Base-by-base conservation (phyloP, 2,329 filamentous ascomycete genomes). In the Pochonia chlamydosporia region DNA sequence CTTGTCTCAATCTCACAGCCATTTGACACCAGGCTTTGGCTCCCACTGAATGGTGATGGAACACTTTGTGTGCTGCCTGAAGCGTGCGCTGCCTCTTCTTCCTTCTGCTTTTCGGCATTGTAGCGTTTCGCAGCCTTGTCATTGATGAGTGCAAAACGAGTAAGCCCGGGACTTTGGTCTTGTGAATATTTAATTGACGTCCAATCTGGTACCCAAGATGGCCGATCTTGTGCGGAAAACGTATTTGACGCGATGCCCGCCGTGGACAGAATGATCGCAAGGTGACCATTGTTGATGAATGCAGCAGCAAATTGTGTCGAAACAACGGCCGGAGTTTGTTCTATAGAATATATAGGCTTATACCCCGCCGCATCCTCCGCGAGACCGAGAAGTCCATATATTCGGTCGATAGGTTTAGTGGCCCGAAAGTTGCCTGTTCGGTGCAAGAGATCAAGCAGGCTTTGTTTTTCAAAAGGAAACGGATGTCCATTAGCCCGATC, bases 121-220 rank as follows among this genome's bases (percentile, higher is more conserved):
- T 35, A 9, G 26, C 4, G 4, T 5, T 30, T 8, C 8, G 14
- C 28, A 7, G 16, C 21, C 5, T 41, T 16, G 9, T 25, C 21
- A 2, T 43, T 35, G 4, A 47, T 3, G 0, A 39, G 35, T 16
- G 47, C 45, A 23, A 51, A 47, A 0, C 49, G 46, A 13, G 44
- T 40, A 23, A 46, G 26, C 6, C 46, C 46, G 9, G 37, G 21
- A 8, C 11, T 10, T 18, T 16, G 30, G n/a, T 51, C 40, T 18
- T 51, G 43, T 23, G 46, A 23, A 18, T 40, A 46, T 25, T 21
- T 37, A 5, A 49, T 35, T 26, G 16, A 46, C 13, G 46, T 51
- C 49, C 49, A 51, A 28, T 51, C 30, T 13, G 49, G 49, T 13
- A 51, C 49, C 49, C 46, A 49, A 14, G 46, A 44, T 10, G 49